A percentile compares a stretch with the other conserved stretches of the same genome.
Conservation (phyloP, 306 rosid genomes). For the Bauhinia variegata region DNA sequence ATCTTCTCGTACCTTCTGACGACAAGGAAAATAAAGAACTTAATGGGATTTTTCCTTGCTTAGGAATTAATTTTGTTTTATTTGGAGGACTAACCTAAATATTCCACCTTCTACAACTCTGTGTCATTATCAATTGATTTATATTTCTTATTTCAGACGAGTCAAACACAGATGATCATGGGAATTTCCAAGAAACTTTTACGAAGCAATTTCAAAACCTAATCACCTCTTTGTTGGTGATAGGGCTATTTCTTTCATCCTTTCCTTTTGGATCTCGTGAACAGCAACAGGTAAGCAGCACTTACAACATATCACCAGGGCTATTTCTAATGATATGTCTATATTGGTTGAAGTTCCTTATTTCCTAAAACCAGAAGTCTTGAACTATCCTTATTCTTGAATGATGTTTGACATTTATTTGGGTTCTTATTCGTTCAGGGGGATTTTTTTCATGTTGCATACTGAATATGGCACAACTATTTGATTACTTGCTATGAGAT, state of each 20-base stretch:
- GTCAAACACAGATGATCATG: constrained; percentile 66
- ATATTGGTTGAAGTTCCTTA: background rate
- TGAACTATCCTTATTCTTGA: constrained; percentile 14
- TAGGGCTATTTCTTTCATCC: constrained; percentile 63
- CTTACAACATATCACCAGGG: background rate
- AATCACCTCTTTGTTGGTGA: constrained; percentile 56
- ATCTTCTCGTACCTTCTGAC: background rate
- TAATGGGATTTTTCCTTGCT: constrained; percentile 19
- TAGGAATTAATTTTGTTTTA: constrained; percentile 18
- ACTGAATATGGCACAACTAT: constrained; percentile 1
- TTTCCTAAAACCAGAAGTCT: constrained; percentile 22
- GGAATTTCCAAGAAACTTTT: constrained; percentile 61
- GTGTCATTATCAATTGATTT: too few species aligned
- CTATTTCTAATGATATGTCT: constrained; percentile 13
- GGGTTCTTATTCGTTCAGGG: constrained; percentile 12
- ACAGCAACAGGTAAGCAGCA: constrained; percentile 67
- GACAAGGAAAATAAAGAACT: constrained; percentile 22
- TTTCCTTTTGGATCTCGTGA: constrained; percentile 62
- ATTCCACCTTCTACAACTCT: background rate
- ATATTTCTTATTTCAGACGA: constrained; percentile 57
- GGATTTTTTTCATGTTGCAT: constrained; percentile 29
- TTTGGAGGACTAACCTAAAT: background rate
- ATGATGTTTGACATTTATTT: constrained; percentile 17
- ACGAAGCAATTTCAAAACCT: constrained; percentile 60
- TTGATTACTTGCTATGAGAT: constrained; percentile 19